These are phyloP conservation scores for Diaporthe capsici DNA, from an alignment of 2,329 filamentous ascomycete genomes.

Conservation along the genomic window DNA sequence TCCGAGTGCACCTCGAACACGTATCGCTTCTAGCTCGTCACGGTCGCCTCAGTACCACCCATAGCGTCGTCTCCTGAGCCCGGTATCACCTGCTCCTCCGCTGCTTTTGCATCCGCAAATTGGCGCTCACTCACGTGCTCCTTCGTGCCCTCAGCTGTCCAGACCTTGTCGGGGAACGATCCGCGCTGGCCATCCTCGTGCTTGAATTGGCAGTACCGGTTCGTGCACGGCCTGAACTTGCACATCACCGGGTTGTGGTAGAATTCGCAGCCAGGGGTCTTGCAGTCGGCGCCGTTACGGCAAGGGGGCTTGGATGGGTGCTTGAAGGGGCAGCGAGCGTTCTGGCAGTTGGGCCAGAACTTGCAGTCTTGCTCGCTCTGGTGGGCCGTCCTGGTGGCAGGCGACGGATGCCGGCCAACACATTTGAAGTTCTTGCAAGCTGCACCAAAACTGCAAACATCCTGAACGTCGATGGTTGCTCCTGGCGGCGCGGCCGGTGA, in stretches of 20 bases:
- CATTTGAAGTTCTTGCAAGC: conserved; percentile 98
- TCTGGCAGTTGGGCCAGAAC: conserved; percentile 93
- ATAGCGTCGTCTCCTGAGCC: conserved; percentile 57
- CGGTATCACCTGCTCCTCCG: conserved; percentile 82
- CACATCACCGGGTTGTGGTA: conserved; percentile 88
- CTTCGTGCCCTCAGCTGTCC: conserved; percentile 76
- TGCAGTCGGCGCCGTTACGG: conserved; percentile 92
- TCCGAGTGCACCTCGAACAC: conserved; percentile 34
- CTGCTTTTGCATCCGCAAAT: conserved; percentile 80
- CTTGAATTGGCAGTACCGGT: conserved; percentile 88
- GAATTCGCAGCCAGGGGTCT: conserved; percentile 86
- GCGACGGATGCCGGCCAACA: conserved; percentile 90
- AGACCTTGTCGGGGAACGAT: conserved; percentile 89
- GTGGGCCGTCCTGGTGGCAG: conserved; percentile 82
- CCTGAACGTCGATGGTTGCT: conserved; percentile 81
- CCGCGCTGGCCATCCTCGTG: conserved; percentile 93
- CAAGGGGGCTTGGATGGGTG: conserved; percentile 90
- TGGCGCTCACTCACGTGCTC: conserved; percentile 89
- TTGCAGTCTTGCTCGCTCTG: conserved; percentile 90
- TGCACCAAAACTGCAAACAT: conserved; percentile 86
- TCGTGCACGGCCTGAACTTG: conserved; percentile 92
- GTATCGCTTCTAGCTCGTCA: conserved; percentile 45
- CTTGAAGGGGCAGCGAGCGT: conserved; percentile 88
- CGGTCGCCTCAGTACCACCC: conserved; percentile 57
- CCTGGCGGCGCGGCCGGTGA: conserved; percentile 89